Evolutionary conservation across 2,329 filamentous ascomycete species (phyloP), one percentile per base, ranked within the genome.

Genomic region (Fusarium tanahbumbuense): DNA sequence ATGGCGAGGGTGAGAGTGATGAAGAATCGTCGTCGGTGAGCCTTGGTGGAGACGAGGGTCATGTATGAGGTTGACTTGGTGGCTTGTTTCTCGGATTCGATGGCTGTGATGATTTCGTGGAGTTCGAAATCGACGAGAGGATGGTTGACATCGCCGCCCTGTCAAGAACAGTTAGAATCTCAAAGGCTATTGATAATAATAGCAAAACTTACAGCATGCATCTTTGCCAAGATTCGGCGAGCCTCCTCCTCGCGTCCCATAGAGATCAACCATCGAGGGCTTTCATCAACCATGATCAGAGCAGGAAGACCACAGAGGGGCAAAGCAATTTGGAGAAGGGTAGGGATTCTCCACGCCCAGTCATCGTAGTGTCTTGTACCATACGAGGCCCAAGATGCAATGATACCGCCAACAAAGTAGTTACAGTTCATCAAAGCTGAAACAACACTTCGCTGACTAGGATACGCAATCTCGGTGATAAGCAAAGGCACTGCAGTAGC

Each of bases 101-200:
- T 64, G 4, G 61, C 61, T 15, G 61, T 64, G 1, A 23, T 64
- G 5, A 64, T 64, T 15, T 64, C 61, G 13, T 64, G 60, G 13
- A 64, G 50, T 15, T 64, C 61, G 6, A 64, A 64, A 13, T 64
- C 52, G 22, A 64, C 32, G 5, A 64, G 60, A 22, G 60, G 52
- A 1, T 64, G 61, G 5, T 46, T 64, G 5, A 41, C 22, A 5
- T 64, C 60, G 9, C 61, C 60, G 16, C 50, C 61, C 61, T 64
- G 5, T 20, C 15, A 8, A n/a, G 16, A 11, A 5, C 16, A 2
- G 28, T 49, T 34, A 49, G 46, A 16, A 7, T 23, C 11, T 9
- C 4, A 6, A 34, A 8, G 7, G 32, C 4, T 8, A 25, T 8
- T 25, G 9, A 25, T 7, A 27, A 27, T 10, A 27, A 10, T 3